Evolutionary conservation across 2,329 filamentous ascomycete genomes (phyloP).

Genomic region (Penicillium sp.): DNA sequence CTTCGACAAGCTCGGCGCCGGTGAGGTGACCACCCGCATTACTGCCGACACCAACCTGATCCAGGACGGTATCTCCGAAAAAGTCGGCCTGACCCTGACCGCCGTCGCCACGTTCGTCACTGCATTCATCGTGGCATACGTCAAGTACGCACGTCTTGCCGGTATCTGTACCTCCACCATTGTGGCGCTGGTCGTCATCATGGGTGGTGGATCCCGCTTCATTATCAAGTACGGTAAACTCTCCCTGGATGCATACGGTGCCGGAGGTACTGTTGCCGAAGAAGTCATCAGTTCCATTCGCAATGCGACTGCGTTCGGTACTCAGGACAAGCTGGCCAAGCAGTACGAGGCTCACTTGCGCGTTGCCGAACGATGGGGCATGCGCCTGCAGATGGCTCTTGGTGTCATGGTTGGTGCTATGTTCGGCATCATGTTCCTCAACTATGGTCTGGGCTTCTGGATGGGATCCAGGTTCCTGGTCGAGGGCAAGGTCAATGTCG

Average conservation of each 20-base stretch:
- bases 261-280: slow-evolving; percentile 83
- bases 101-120: slow-evolving; percentile 80
- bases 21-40: slow-evolving; percentile 91
- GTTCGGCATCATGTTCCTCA: slow-evolving; percentile 81
- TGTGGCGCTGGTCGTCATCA: slow-evolving; percentile 72
- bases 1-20: slow-evolving; percentile 88
- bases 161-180: slow-evolving; percentile 82
- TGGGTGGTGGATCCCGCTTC: slow-evolving; percentile 70
- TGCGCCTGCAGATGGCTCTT: slow-evolving; percentile 69
- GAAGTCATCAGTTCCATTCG: slow-evolving; percentile 93
- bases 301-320: slow-evolving; percentile 89
- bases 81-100: slow-evolving; percentile 73
- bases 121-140: slow-evolving; percentile 85
- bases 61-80: slow-evolving; percentile 90
- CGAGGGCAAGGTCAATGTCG: slow-evolving; percentile 62
- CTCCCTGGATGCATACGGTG: slow-evolving; percentile 74
- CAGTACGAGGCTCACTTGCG: slow-evolving; percentile 77
- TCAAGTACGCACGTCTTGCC: slow-evolving; percentile 90
- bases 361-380: slow-evolving; percentile 72
- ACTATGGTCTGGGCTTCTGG: slow-evolving; percentile 87
- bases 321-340: slow-evolving; percentile 83
- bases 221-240: slow-evolving; percentile 79
- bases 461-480: slow-evolving; percentile 75
- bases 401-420: slow-evolving; percentile 78
- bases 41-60: slow-evolving; percentile 92